Base-by-base conservation (phyloP, 2,329 filamentous ascomycete species). In the Fusarium sambucinum region DNA sequence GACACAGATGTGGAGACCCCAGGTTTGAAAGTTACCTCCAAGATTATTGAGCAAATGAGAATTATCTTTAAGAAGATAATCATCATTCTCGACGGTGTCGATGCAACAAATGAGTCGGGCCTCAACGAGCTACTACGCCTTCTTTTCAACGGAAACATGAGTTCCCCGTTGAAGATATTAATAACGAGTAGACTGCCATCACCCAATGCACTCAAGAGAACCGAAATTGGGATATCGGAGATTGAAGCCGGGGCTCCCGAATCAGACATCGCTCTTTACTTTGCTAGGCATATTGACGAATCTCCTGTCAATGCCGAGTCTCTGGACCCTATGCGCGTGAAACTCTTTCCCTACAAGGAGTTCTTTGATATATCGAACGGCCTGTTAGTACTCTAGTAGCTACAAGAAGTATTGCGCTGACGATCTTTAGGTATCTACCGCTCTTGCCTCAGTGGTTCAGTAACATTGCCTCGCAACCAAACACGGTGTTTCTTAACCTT, bases 221-320 rank as follows among this genome's bases (percentile, higher is more conserved):
- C 2, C 11, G 12, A 12, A 1, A 2, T 11, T 14, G 14, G 25
- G 2, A 4, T 27, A 1, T 5, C 2, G 3, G 8, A 8, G 1
- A 17, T 53, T 2, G 9, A 23, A 12, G 44, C 21, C 0, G 32
- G 10, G 1, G 32, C 44, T 6, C 42, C 17, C 0, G 4, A 32
- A 2, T 9, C 14, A 7, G 58, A 44, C 6, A 21, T 60, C 2
- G 29, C 17, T 6, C 32, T 44, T 3, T 61, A 53, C n/a, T 3
- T 38, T 7, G 14, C 27, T 1, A 53, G 2, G 9, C 14, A 21
- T 2, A 19, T 33, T 3, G 21, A 44, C 0, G 44, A 59, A 21
- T 35, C 44, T 6, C 37, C 37, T 6, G 12, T 7, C 1, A 6
- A 7, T 11, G 2, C 29, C 2, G 16, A 48, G 4, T 8, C 16